These are phyloP conservation scores for Euphorbia peplus DNA, from an alignment of 345 rosid genomes.

Conservation along the genomic window DNA sequence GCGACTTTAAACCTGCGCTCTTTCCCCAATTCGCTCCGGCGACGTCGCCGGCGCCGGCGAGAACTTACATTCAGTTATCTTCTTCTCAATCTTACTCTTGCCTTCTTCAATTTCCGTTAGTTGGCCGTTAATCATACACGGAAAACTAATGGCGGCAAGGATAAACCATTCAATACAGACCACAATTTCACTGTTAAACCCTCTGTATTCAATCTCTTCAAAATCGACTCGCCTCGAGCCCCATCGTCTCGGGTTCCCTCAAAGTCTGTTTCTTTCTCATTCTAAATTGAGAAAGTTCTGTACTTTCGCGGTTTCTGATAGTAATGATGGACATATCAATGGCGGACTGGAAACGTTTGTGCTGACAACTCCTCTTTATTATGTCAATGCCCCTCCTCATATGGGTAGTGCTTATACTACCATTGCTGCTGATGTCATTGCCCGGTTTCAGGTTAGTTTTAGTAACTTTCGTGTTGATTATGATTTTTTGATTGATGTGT, in stretches of 20 bases:
- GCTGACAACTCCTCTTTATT: slow-evolving; percentile 92
- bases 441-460: slow-evolving; percentile 80
- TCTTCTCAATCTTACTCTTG: no score
- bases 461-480: neutral
- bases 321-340: slow-evolving; percentile 5
- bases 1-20: no score
- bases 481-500: neutral
- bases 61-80: no score
- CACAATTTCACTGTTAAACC: slow-evolving; percentile 49
- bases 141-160: slow-evolving; percentile 77
- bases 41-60: no score
- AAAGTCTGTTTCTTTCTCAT: slow-evolving; percentile 30
- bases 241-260: slow-evolving; percentile 41
- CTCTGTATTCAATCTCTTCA: slow-evolving; percentile 35
- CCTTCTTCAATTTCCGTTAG: no score
- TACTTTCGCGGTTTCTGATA: slow-evolving; percentile 22
- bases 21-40: no score
- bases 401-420: slow-evolving; percentile 99
- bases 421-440: slow-evolving; percentile 90
- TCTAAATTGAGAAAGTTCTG: slow-evolving; percentile 40
- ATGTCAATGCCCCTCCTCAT: slow-evolving; percentile 99
- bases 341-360: slow-evolving; percentile 51
- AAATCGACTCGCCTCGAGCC: slow-evolving; percentile 37
- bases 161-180: slow-evolving; percentile 54
- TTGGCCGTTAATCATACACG: no score